These are phyloP conservation scores for Suillus subaureus DNA, from an alignment of 768 basidiomycete species.

Conservation along the genomic window DNA sequence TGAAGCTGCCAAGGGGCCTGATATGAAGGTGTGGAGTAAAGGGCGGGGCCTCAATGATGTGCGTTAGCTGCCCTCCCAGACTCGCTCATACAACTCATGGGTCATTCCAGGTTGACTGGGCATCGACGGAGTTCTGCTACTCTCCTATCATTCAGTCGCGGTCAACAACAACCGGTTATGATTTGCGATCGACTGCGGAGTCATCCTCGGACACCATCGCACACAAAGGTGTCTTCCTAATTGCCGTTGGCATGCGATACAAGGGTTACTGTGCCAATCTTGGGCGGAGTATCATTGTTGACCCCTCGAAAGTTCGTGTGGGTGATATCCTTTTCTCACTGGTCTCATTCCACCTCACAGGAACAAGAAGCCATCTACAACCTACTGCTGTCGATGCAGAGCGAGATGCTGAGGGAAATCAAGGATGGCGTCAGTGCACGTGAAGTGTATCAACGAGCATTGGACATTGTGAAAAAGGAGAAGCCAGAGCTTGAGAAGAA, in stretches of 20 bases:
- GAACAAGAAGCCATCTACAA: conserved; percentile 90
- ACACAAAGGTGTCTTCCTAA: conserved; percentile 85
- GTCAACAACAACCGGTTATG: conserved; percentile 81
- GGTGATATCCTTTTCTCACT: not conserved
- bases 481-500: conserved; percentile 81
- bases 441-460: conserved; percentile 81
- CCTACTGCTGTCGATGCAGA: conserved; percentile 75
- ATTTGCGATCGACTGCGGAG: conserved; percentile 84
- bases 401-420: conserved; percentile 72
- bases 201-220: conserved; percentile 83
- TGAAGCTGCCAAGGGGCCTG: conserved; percentile 76
- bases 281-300: conserved; percentile 93
- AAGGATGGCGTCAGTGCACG: conserved; percentile 76
- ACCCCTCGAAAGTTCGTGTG: conserved; percentile 75
- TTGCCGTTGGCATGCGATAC: conserved; percentile 88
- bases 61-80: conserved; percentile 31
- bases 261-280: conserved; percentile 93
- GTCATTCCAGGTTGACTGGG: conserved; percentile 76
- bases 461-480: conserved; percentile 71
- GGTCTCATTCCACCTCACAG: conserved; percentile 42
- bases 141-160: conserved; percentile 95
- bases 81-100: conserved; percentile 4
- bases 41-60: conserved; percentile 76
- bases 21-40: conserved; percentile 91
- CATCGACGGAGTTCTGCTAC: conserved; percentile 91